Evolutionary conservation across 2,329 filamentous ascomycete species (phyloP).

Genomic region (Alternaria postmessia): DNA sequence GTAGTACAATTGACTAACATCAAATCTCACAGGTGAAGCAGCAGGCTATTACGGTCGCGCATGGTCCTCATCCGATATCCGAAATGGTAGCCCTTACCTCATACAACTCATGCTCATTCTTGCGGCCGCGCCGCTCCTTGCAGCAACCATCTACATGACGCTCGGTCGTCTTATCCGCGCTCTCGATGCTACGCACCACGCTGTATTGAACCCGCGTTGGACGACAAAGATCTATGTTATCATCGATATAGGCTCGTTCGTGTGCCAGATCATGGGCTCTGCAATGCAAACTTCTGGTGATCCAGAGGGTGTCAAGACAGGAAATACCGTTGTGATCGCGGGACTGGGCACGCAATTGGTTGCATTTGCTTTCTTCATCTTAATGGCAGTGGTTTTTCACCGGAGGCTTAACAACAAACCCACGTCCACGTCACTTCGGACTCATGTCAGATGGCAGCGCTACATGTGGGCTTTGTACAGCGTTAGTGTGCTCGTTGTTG

Average conservation of each 20-base stretch:
- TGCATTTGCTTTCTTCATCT: constrained; percentile 23
- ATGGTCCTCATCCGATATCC: constrained; percentile 22
- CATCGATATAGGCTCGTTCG: constrained; percentile 31
- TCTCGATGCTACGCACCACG: constrained; percentile 49
- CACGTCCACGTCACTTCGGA: constrained; percentile 3
- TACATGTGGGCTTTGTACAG: constrained; percentile 18
- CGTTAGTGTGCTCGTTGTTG: constrained; percentile 24
- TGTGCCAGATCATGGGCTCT: constrained; percentile 29
- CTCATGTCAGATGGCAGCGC: constrained; percentile 19
- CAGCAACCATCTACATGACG: constrained; percentile 60
- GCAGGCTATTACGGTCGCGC: constrained; percentile 28
- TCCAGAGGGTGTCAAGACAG: constrained; percentile 4
- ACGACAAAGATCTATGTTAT: constrained; percentile 30
- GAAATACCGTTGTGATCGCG: constrained; percentile 16
- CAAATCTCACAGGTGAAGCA: constrained; percentile 22
- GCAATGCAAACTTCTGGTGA: constrained; percentile 27
- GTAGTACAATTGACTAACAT: not conserved
- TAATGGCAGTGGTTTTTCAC: constrained; percentile 22
- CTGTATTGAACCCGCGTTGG: constrained; percentile 50
- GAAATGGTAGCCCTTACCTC: constrained; percentile 45
- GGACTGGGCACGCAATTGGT: constrained; percentile 26
- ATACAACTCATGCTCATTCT: constrained; percentile 56
- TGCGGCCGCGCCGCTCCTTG: constrained; percentile 58
- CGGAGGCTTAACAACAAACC: constrained; percentile 15
- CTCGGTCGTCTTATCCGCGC: constrained; percentile 55